Percentiles rank a stretch among this genome's conserved stretches.
phyloP scores from a whole-genome alignment of 176 grass and related monocot species.

The Juncus effusus region DNA sequence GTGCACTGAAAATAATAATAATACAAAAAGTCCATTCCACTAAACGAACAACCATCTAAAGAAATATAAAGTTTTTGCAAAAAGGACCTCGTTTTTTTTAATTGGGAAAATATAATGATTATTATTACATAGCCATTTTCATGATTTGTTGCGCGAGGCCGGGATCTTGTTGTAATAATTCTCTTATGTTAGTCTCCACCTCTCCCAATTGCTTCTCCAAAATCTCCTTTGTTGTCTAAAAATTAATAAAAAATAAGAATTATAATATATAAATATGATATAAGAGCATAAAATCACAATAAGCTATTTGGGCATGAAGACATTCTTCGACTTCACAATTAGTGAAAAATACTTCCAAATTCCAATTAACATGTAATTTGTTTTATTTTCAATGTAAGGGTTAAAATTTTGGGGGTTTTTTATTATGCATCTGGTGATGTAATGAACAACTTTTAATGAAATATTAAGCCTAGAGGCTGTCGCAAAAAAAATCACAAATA shows the following conservation, averaged over 20 bases:
- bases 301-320: too few relatives aligned
- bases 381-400: too few relatives aligned
- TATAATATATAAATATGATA: too few relatives aligned
- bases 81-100: background rate
- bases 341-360: too few relatives aligned
- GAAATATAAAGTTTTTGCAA: background rate
- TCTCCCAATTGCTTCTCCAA: conserved; percentile 87
- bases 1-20: background rate
- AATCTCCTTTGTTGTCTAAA: conserved; percentile 76
- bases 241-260: background rate
- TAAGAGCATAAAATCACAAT: too few relatives aligned
- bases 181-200: conserved; percentile 76
- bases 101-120: conserved; percentile 3
- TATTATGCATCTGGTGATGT: too few relatives aligned
- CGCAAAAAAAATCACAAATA: too few relatives aligned
- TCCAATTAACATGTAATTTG: too few relatives aligned
- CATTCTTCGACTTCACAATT: too few relatives aligned
- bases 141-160: conserved; percentile 76
- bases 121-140: conserved; percentile 71
- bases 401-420: too few relatives aligned
- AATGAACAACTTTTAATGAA: too few relatives aligned
- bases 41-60: conserved; percentile 5
- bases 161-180: conserved; percentile 85
- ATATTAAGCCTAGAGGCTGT: too few relatives aligned
- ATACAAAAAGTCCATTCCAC: background rate